Percentiles rank a stretch among this genome's conserved stretches.
Evolutionary conservation across 2,329 filamentous ascomycete species (phyloP).

Genomic region (Thielaviopsis ethacetica): DNA sequence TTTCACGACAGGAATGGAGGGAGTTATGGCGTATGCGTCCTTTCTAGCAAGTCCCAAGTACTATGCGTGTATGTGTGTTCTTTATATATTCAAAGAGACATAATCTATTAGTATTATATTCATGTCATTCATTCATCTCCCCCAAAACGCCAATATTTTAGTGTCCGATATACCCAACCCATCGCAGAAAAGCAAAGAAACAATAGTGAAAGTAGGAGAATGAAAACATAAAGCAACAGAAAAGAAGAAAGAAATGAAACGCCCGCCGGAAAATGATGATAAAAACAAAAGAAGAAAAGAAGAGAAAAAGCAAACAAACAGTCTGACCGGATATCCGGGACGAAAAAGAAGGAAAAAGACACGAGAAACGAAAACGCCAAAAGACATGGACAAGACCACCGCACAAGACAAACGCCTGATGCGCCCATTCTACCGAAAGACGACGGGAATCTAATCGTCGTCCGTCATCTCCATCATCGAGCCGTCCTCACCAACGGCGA

Average conservation of each 20-base stretch:
- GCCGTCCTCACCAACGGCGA: conserved; percentile 23
- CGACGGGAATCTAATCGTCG: conserved; percentile 23
- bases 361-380: not conserved
- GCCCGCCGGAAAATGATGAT: not conserved
- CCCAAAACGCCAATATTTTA: too few relatives aligned
- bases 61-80: not conserved
- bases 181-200: too few relatives aligned
- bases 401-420: not conserved
- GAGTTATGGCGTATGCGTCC: not conserved
- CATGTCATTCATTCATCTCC: too few relatives aligned
- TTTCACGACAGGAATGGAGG: not conserved
- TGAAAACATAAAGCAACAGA: not conserved
- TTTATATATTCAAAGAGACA: too few relatives aligned
- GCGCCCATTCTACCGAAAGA: not conserved
- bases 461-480: conserved; percentile 42
- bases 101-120: too few relatives aligned
- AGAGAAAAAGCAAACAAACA: not conserved
- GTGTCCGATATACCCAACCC: too few relatives aligned
- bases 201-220: too few relatives aligned
- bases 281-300: not conserved
- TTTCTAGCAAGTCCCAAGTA: not conserved
- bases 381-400: not conserved
- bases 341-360: not conserved
- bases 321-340: not conserved
- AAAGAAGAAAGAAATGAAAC: not conserved